Conservation (phyloP, 345 rosid species). For the Acer campestre region DNA sequence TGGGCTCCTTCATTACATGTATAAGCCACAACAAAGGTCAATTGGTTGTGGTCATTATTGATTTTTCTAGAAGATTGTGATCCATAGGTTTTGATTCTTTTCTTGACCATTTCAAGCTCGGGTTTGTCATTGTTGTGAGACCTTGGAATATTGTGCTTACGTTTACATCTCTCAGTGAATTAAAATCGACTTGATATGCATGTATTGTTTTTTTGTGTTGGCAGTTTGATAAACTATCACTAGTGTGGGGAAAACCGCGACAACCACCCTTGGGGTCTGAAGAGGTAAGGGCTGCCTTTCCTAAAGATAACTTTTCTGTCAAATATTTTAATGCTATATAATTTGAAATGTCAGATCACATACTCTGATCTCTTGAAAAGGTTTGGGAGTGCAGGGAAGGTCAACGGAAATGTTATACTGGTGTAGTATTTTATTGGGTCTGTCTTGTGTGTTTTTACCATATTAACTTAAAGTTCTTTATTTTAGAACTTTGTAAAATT, state of each 20-base stretch:
- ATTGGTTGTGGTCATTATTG: neutral
- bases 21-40: constrained; percentile 1
- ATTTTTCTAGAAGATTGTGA: neutral
- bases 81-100: neutral
- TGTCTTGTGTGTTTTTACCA: neutral
- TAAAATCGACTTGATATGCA: constrained; percentile 4
- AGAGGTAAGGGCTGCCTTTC: constrained; percentile 56
- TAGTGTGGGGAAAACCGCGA: constrained; percentile 95
- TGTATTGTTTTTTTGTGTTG: constrained; percentile 22
- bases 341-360: neutral
- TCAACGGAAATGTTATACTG: neutral
- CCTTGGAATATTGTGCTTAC: neutral
- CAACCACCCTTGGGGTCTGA: constrained; percentile 66
- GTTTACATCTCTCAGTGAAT: neutral
- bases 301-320: neutral
- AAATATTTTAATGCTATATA: neutral
- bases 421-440: neutral
- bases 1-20: neutral
- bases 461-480: no score
- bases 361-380: neutral
- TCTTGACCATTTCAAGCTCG: neutral
- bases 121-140: neutral
- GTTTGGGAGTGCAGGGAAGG: neutral
- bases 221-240: constrained; percentile 77
- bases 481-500: neutral